phyloP scores from a whole-genome alignment of 2,329 filamentous ascomycete species.

The Daldinia eschscholtzii region DNA sequence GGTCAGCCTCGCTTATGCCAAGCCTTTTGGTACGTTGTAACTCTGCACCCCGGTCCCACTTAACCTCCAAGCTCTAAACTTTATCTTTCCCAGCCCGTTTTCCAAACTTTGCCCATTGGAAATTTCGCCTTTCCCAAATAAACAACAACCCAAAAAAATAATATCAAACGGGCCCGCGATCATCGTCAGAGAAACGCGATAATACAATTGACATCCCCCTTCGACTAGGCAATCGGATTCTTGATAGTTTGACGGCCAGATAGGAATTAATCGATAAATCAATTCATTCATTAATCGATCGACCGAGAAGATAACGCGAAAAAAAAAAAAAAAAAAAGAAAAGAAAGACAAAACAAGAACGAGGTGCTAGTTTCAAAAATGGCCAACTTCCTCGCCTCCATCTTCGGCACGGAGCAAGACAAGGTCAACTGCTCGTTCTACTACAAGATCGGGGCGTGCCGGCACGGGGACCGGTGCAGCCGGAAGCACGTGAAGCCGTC shows the following conservation, averaged over 20 bases:
- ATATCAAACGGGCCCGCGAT: slow-evolving; percentile 1
- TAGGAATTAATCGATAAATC: not conserved
- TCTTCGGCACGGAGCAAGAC: slow-evolving; percentile 99
- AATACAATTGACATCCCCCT: not conserved
- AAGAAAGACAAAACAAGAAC: not conserved
- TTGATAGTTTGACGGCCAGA: not conserved
- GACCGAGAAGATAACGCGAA: not conserved
- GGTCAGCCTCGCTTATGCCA: slow-evolving; percentile 30
- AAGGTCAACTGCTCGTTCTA: slow-evolving; percentile 99
- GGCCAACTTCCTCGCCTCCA: slow-evolving; percentile 99
- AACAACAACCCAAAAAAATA: slow-evolving; percentile 8
- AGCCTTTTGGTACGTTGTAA: slow-evolving; percentile 8
- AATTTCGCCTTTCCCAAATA: slow-evolving; percentile 26
- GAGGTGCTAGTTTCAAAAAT: slow-evolving; percentile 59
- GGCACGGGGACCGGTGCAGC: slow-evolving; percentile 97
- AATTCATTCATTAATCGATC: not conserved
- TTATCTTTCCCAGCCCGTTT: slow-evolving; percentile 27
- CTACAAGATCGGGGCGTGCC: slow-evolving; percentile 99
- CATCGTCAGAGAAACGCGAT: not conserved
- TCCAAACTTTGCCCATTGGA: slow-evolving; percentile 12
- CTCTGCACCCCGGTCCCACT: slow-evolving; percentile 23
- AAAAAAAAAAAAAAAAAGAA: not conserved
- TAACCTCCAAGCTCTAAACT: slow-evolving; percentile 26
- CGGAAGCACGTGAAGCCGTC: slow-evolving; percentile 99
- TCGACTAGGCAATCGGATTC: not conserved